Evolutionary conservation across 192 early-diverging fungal species (phyloP).

Genomic region (Backusella parvicylindrica): DNA sequence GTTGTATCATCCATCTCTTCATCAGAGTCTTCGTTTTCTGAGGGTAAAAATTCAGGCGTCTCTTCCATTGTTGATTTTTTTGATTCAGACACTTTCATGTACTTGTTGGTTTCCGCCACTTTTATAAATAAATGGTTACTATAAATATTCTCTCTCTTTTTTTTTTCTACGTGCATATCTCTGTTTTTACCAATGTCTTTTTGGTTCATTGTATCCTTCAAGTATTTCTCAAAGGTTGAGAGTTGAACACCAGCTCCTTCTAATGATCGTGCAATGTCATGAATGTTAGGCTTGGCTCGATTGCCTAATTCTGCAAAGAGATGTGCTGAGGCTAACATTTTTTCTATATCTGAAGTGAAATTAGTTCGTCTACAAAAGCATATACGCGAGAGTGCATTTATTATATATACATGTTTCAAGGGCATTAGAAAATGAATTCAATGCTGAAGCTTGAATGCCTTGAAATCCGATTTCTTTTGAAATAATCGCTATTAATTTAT

Average conservation of each 20-base stretch:
- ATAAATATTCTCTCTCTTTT: neutral
- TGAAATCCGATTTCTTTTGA: slow-evolving; percentile 44
- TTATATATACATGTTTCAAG: slow-evolving; percentile 38
- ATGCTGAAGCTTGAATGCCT: slow-evolving; percentile 34
- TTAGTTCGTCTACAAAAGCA: neutral
- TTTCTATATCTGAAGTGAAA: slow-evolving; percentile 39
- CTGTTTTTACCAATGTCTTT: neutral
- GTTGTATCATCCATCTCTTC: slow-evolving; percentile 20
- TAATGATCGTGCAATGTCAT: slow-evolving; percentile 47
- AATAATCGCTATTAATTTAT: slow-evolving; percentile 37
- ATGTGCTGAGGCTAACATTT: slow-evolving; percentile 41
- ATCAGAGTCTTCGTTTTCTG: slow-evolving; percentile 33
- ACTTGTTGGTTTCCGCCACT: slow-evolving; percentile 5
- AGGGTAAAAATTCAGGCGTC: slow-evolving; percentile 34
- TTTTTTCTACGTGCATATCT: neutral
- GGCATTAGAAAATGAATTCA: slow-evolving; percentile 34
- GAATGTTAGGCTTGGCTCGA: slow-evolving; percentile 44
- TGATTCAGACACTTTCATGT: neutral
- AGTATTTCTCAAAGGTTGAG: slow-evolving; percentile 35
- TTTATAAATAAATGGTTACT: neutral
- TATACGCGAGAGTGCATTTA: neutral
- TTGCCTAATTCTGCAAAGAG: slow-evolving; percentile 50
- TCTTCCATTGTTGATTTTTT: slow-evolving; percentile 26
- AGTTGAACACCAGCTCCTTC: slow-evolving; percentile 36
- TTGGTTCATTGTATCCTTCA: slow-evolving; percentile 6